These are phyloP conservation scores for Annona cherimola DNA, from an alignment of 164 flowering plant genomes.

Conservation along the genomic window DNA sequence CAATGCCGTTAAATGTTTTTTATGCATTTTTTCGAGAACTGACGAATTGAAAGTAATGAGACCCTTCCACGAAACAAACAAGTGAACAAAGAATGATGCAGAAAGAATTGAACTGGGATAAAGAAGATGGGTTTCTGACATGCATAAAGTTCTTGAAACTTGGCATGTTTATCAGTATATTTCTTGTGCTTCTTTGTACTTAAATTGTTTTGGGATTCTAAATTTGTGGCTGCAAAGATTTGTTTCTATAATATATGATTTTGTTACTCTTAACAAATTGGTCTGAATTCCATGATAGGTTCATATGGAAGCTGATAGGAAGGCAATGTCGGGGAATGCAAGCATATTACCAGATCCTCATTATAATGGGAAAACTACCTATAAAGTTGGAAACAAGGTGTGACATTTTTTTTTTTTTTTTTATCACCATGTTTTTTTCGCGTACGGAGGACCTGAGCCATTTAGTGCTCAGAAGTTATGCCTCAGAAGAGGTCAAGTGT, in stretches of 20 bases:
- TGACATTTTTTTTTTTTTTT: not conserved
- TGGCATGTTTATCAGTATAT: not conserved
- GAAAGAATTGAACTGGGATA: not conserved
- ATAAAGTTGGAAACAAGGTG: conserved; percentile 90
- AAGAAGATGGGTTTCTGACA: not conserved
- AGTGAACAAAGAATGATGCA: too few relatives aligned
- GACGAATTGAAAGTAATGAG: not conserved
- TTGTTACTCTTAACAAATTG: not conserved
- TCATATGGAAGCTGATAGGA: conserved; percentile 92
- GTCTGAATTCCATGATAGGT: conserved; percentile 39
- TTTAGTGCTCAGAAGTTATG: too few relatives aligned
- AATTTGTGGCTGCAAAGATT: not conserved
- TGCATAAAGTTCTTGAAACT: not conserved
- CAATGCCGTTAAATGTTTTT: not conserved
- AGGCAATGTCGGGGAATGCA: conserved; percentile 56
- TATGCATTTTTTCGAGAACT: not conserved
- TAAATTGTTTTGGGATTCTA: not conserved
- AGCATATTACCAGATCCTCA: conserved; percentile 32
- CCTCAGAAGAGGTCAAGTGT: too few relatives aligned
- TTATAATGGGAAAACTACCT: conserved; percentile 57
- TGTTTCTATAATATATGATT: not conserved
- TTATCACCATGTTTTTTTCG: not conserved
- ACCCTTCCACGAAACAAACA: too few relatives aligned
- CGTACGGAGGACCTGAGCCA: not conserved
- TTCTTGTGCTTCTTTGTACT: not conserved